These are phyloP conservation scores for Calonectria pseudoreteaudii DNA, from an alignment of 2,329 filamentous ascomycete species.

Conservation along the genomic window DNA sequence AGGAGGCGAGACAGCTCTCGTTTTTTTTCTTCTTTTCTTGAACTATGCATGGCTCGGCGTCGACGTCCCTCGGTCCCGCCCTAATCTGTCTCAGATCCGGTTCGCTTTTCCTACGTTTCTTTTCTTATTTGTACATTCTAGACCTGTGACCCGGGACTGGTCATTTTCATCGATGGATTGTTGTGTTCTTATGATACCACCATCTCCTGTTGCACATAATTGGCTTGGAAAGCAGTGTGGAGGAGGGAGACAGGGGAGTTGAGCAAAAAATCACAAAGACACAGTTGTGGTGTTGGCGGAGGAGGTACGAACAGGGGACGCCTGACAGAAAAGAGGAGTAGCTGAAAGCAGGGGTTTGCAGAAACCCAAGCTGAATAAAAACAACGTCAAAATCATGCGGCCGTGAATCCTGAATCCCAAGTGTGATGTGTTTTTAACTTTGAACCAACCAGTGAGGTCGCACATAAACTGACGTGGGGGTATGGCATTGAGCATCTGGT, in stretches of 20 bases:
- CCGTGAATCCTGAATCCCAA: background rate
- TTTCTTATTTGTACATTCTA: constrained; percentile 50
- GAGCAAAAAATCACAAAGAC: constrained; percentile 25
- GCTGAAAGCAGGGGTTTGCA: constrained; percentile 33
- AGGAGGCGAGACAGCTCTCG: background rate
- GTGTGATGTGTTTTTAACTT: background rate
- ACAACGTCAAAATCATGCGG: constrained; percentile 31
- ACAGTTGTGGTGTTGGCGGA: constrained; percentile 22
- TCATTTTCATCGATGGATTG: constrained; percentile 38
- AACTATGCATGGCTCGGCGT: constrained; percentile 44
- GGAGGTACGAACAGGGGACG: constrained; percentile 24
- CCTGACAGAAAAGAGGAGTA: constrained; percentile 24
- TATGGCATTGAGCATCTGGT: background rate
- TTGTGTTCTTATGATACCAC: constrained; percentile 46
- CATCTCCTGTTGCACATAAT: constrained; percentile 49
- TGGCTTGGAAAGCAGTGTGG: constrained; percentile 36
- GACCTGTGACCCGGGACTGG: constrained; percentile 47
- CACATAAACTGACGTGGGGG: background rate
- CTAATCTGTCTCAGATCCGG: constrained; percentile 48
- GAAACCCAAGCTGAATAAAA: constrained; percentile 40
- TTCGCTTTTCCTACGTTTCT: constrained; percentile 36
- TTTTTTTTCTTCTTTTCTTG: constrained; percentile 36
- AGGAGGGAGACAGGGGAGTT: constrained; percentile 24
- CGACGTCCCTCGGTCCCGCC: constrained; percentile 45
- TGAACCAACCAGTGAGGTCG: no score